A percentile compares a stretch with the other conserved stretches of the same genome.
Evolutionary conservation across 805 yeast genomes (phyloP).

Genomic region (Millerozyma acaciae): DNA sequence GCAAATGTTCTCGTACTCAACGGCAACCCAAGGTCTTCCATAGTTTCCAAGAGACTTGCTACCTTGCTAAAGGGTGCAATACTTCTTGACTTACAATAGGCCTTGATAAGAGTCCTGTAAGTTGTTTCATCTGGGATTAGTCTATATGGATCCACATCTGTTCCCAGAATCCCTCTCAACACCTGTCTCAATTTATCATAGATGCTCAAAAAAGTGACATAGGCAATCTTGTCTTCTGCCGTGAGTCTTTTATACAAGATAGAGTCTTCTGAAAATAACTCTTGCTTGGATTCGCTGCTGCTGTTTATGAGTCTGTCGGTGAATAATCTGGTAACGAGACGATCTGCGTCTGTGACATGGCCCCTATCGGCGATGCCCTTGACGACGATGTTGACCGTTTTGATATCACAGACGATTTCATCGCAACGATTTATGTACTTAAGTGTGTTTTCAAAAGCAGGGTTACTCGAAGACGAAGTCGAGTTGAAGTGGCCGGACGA

Average conservation of each 20-base stretch:
- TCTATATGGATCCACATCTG: background rate
- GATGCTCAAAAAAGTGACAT: constrained; percentile 12
- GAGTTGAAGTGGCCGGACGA: constrained; percentile 6
- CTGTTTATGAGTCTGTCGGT: background rate
- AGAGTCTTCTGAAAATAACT: constrained; percentile 5
- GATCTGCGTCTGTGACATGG: constrained; percentile 10
- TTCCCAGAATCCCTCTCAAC: constrained; percentile 7
- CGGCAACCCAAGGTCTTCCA: constrained; percentile 24
- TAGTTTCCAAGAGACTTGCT: constrained; percentile 13
- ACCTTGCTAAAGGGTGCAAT: constrained; percentile 9
- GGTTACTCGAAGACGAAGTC: too few relatives aligned
- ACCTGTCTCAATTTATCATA: constrained; percentile 14
- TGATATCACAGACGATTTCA: constrained; percentile 14
- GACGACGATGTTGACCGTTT: constrained; percentile 16
- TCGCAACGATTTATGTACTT: too few relatives aligned
- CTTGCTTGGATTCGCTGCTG: background rate
- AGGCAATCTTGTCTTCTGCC: constrained; percentile 16
- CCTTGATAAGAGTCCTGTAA: constrained; percentile 17
- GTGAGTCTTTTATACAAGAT: constrained; percentile 19
- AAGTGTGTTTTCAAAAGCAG: too few relatives aligned
- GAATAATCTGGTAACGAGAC: constrained; percentile 7
- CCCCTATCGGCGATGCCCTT: constrained; percentile 11
- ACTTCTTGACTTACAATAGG: constrained; percentile 10
- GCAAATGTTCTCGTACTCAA: constrained; percentile 28
- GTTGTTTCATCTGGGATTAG: constrained; percentile 24